These are phyloP conservation scores for Xylaria sp. DNA, from an alignment of 2,329 filamentous ascomycete species.

Conservation along the genomic window DNA sequence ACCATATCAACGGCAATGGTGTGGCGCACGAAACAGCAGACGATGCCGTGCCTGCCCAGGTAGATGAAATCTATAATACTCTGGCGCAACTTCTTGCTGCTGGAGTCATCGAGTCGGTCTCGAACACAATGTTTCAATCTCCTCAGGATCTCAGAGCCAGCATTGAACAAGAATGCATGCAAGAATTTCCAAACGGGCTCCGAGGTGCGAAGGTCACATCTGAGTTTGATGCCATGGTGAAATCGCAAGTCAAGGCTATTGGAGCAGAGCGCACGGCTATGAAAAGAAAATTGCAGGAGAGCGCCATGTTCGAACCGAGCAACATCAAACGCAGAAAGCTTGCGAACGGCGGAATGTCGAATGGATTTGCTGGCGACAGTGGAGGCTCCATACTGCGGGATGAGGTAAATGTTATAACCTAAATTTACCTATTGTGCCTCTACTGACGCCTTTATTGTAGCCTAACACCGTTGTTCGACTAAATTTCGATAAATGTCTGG, in stretches of 20 bases:
- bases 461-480: slow-evolving; percentile 78
- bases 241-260: slow-evolving; percentile 43
- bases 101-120: slow-evolving; percentile 75
- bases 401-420: slow-evolving; percentile 59
- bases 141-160: slow-evolving; percentile 70
- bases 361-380: slow-evolving; percentile 55
- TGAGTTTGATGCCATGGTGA: slow-evolving; percentile 60
- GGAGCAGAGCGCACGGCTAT: slow-evolving; percentile 40
- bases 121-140: slow-evolving; percentile 66
- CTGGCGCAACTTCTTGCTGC: slow-evolving; percentile 68
- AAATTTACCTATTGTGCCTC: slow-evolving; percentile 19
- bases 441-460: slow-evolving; percentile 57
- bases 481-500: slow-evolving; percentile 86
- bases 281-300: slow-evolving; percentile 46
- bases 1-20: slow-evolving; percentile 52
- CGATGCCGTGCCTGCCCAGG: slow-evolving; percentile 35
- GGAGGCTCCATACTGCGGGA: slow-evolving; percentile 55
- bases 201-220: slow-evolving; percentile 74
- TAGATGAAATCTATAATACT: slow-evolving; percentile 61
- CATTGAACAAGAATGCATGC: slow-evolving; percentile 71
- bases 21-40: slow-evolving; percentile 44
- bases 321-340: slow-evolving; percentile 66
- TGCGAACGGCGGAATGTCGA: slow-evolving; percentile 57
- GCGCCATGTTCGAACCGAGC: slow-evolving; percentile 38
- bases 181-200: slow-evolving; percentile 63